Conservation (phyloP, 1,284 basidiomycete genomes). For the Takashimella tepidaria region DNA sequence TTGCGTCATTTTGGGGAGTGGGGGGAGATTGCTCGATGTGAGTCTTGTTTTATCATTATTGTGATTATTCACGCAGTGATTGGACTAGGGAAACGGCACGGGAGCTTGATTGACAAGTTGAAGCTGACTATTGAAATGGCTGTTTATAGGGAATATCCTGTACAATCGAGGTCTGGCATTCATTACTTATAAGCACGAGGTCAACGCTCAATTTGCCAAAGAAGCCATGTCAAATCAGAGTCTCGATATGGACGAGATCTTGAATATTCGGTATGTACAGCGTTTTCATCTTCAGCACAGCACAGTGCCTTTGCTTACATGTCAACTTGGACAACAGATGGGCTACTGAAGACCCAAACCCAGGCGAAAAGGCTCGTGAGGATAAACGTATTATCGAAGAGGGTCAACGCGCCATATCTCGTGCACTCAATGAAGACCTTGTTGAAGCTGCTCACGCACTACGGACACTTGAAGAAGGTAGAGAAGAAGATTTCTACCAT, state of each 20-base stretch:
- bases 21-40: conserved; percentile 90
- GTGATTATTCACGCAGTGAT: too few relatives aligned
- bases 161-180: conserved; percentile 95
- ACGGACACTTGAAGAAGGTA: conserved; percentile 69
- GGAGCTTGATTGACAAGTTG: neutral
- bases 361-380: conserved; percentile 75
- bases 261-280: conserved; percentile 71
- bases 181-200: conserved; percentile 86
- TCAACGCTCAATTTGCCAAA: conserved; percentile 91
- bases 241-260: conserved; percentile 92
- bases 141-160: conserved; percentile 73
- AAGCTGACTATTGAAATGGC: conserved; percentile 4
- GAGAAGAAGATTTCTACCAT: conserved; percentile 44
- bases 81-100: neutral
- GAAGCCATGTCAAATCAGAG: conserved; percentile 99
- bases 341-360: conserved; percentile 96
- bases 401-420: conserved; percentile 73
- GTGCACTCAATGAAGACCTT: conserved; percentile 64
- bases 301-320: too few relatives aligned
- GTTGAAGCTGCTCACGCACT: conserved; percentile 79
- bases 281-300: neutral
- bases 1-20: conserved; percentile 91
- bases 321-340: conserved; percentile 50
- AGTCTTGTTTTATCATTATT: conserved; percentile 50
- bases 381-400: conserved; percentile 71